phyloP scores from a whole-genome alignment of 1,284 basidiomycete genomes.

The Spongiforma sp. region DNA sequence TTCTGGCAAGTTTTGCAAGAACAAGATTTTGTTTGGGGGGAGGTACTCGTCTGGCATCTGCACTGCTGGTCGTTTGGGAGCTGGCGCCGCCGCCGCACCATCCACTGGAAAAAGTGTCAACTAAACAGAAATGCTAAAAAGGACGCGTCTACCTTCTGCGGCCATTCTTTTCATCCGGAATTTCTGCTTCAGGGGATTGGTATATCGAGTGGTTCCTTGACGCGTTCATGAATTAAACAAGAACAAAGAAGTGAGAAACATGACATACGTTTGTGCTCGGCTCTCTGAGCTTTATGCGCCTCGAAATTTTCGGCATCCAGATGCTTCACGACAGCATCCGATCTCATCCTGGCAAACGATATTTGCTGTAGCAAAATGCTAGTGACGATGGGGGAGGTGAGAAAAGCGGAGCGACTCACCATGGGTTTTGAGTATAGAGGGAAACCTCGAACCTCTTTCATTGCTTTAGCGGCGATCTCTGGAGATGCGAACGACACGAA shows the following conservation, averaged over 20 bases:
- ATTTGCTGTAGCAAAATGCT: slow-evolving; percentile 71
- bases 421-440: slow-evolving; percentile 97
- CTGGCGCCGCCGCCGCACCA: slow-evolving; percentile 65
- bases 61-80: slow-evolving; percentile 79
- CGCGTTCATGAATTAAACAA: slow-evolving; percentile 7
- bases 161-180: slow-evolving; percentile 81
- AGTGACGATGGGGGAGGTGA: slow-evolving; percentile 8
- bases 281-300: slow-evolving; percentile 73
- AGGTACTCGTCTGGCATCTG: slow-evolving; percentile 99
- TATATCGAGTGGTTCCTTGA: slow-evolving; percentile 78
- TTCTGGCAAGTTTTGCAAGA: slow-evolving; percentile 96
- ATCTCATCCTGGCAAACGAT: slow-evolving; percentile 86
- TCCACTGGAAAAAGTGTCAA: slow-evolving; percentile 56
- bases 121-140: slow-evolving; percentile 9
- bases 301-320: slow-evolving; percentile 72
- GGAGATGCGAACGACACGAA: slow-evolving; percentile 91
- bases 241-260: slow-evolving; percentile 19
- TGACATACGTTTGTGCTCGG: slow-evolving; percentile 80
- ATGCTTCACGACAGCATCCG: slow-evolving; percentile 87
- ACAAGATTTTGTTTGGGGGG: slow-evolving; percentile 98
- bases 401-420: slow-evolving; percentile 51
- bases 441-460: slow-evolving; percentile 93
- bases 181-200: slow-evolving; percentile 88
- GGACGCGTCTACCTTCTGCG: slow-evolving; percentile 63
- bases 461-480: slow-evolving; percentile 85